These are phyloP conservation scores for Stachybotrys elegans DNA, from an alignment of 2,329 filamentous ascomycete genomes.

Conservation along the genomic window DNA sequence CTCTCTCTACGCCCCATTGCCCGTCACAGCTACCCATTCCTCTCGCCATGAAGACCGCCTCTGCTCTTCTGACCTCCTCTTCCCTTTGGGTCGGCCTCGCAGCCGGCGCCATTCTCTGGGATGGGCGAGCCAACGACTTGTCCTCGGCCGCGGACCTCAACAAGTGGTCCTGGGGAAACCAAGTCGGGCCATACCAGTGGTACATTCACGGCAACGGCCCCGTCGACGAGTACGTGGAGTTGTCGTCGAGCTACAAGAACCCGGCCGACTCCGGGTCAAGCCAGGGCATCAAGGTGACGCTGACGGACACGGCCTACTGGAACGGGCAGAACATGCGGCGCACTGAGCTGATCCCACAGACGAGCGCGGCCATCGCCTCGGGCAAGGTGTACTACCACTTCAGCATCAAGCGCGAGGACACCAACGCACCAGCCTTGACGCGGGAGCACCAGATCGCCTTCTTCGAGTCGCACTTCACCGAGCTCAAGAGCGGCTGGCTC, in stretches of 20 bases:
- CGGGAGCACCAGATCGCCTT: conserved; percentile 63
- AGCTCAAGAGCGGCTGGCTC: conserved; percentile 58
- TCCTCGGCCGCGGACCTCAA: conserved; percentile 47
- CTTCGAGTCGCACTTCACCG: conserved; percentile 69
- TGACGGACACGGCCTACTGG: conserved; percentile 61
- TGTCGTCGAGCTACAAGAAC: conserved; percentile 58
- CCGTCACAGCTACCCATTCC: neutral
- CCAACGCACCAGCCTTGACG: conserved; percentile 55
- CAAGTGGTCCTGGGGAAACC: conserved; percentile 63
- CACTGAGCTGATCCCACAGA: conserved; percentile 70
- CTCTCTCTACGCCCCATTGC: neutral
- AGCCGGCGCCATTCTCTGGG: conserved; percentile 46
- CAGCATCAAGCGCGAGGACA: conserved; percentile 54
- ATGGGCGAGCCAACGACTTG: conserved; percentile 57
- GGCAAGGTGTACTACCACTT: conserved; percentile 71
- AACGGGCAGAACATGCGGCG: conserved; percentile 68
- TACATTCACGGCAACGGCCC: conserved; percentile 49
- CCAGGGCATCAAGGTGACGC: conserved; percentile 64
- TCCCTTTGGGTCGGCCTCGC: conserved; percentile 1
- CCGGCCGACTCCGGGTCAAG: conserved; percentile 55
- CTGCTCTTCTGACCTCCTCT: conserved; percentile 1
- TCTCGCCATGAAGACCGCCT: conserved; percentile 1
- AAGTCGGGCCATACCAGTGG: conserved; percentile 61
- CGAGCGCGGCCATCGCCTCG: conserved; percentile 56
- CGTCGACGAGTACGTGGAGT: conserved; percentile 55